Evolutionary conservation across 768 basidiomycete genomes (phyloP).

Genomic region (Lyophyllum semitale): DNA sequence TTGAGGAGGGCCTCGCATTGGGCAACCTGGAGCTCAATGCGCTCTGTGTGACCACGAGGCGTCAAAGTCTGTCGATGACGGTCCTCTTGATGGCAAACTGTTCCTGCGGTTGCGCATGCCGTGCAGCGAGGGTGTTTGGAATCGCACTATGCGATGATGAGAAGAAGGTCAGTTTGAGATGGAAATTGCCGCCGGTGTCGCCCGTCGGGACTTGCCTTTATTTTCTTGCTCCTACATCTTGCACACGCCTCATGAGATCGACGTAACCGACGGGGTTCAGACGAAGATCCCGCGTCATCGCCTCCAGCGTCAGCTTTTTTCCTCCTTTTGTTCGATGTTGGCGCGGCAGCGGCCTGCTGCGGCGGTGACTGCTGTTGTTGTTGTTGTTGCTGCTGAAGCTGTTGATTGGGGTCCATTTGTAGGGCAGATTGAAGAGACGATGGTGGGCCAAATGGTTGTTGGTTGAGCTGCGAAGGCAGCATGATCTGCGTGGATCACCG

Average conservation of each 20-base stretch:
- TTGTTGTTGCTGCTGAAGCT: constrained; percentile 47
- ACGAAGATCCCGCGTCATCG: constrained; percentile 55
- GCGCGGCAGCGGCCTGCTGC: constrained; percentile 27
- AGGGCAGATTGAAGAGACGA: constrained; percentile 62
- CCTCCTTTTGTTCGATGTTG: constrained; percentile 46
- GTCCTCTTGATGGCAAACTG: constrained; percentile 85
- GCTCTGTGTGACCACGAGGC: constrained; percentile 81
- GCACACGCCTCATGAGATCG: constrained; percentile 92
- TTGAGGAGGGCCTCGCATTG: constrained; percentile 82
- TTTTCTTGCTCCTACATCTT: constrained; percentile 94
- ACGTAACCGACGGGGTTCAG: constrained; percentile 79
- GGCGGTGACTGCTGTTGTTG: constrained; percentile 27
- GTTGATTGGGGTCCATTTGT: constrained; percentile 69
- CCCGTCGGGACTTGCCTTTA: constrained; percentile 81
- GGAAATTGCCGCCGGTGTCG: constrained; percentile 84
- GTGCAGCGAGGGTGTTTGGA: constrained; percentile 88
- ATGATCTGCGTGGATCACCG: constrained; percentile 28
- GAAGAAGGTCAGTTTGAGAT: constrained; percentile 36
- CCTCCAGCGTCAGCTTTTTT: constrained; percentile 58
- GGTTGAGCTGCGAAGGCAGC: constrained; percentile 36
- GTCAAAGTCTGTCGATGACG: constrained; percentile 86
- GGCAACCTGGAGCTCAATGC: constrained; percentile 75
- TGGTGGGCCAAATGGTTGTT: constrained; percentile 33
- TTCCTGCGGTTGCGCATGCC: constrained; percentile 80
- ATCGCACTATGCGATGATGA: constrained; percentile 64